A percentile compares a stretch with the other conserved stretches of the same genome.
Evolutionary conservation across 768 basidiomycete genomes (phyloP).

Genomic region (Boletus huronensis): DNA sequence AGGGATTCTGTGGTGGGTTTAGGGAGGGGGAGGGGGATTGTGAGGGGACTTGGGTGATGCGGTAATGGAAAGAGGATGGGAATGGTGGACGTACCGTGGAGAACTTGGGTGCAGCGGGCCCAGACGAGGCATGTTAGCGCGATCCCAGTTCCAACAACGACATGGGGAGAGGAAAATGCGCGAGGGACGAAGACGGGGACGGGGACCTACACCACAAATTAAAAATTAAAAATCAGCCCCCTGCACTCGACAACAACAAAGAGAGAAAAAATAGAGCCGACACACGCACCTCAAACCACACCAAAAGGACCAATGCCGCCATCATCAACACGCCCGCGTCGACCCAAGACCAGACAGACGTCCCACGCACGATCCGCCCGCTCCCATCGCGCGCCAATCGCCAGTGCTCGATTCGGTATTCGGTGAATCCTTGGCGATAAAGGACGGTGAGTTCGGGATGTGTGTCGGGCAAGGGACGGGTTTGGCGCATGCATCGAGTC

Average conservation of each 20-base stretch:
- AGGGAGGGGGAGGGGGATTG: background rate
- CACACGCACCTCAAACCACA: slow-evolving; percentile 4
- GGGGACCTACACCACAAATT: background rate
- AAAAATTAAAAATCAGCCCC: background rate
- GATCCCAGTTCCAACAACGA: slow-evolving; percentile 8
- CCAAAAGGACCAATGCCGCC: background rate
- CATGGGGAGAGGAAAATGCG: background rate
- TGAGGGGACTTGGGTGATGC: too few relatives aligned
- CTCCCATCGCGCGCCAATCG: slow-evolving; percentile 42
- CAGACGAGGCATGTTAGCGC: slow-evolving; percentile 28
- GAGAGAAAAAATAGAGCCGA: too few relatives aligned
- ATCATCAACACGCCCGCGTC: slow-evolving; percentile 35
- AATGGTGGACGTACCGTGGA: slow-evolving; percentile 40
- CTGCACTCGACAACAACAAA: background rate
- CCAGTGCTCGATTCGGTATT: slow-evolving; percentile 61
- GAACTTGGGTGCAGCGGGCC: slow-evolving; percentile 40
- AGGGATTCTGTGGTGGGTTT: slow-evolving; percentile 54
- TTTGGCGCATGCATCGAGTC: slow-evolving; percentile 35
- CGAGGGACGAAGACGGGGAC: background rate
- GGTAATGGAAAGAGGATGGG: too few relatives aligned
- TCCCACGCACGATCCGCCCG: slow-evolving; percentile 30
- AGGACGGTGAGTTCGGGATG: slow-evolving; percentile 53
- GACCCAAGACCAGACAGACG: slow-evolving; percentile 33
- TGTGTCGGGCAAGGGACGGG: slow-evolving; percentile 35
- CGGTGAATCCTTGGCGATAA: slow-evolving; percentile 45